Conservation (phyloP, 73 alveolate genomes). For the Stentor coeruleus region DNA sequence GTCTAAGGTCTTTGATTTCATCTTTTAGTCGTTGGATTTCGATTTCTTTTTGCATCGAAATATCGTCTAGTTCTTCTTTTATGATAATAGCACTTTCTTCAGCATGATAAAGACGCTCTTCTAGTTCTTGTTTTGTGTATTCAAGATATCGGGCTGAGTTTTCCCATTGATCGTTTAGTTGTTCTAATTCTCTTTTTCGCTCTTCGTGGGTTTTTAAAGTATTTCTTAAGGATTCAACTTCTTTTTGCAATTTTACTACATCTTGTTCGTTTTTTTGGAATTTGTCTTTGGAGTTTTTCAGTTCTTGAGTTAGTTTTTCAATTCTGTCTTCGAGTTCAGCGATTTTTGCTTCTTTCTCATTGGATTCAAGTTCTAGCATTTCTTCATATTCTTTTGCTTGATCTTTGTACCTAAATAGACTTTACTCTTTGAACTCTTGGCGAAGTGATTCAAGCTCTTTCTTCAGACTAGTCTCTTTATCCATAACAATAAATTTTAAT, state of each 20-base stretch:
- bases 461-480: no score
- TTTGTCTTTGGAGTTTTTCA: not conserved
- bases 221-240: not conserved
- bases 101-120: not conserved
- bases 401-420: no score
- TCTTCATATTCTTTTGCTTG: no score
- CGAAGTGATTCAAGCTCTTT: no score
- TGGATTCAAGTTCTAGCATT: not conserved
- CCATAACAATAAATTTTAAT: no score
- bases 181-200: slow-evolving; percentile 11
- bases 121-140: slow-evolving; percentile 19
- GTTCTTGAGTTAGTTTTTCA: not conserved
- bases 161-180: slow-evolving; percentile 21
- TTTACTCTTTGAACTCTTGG: no score
- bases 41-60: not conserved
- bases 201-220: not conserved
- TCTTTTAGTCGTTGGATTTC: slow-evolving; percentile 19
- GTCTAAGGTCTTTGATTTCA: not conserved
- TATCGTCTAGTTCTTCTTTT: slow-evolving; percentile 17
- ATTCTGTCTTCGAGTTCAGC: not conserved
- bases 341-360: not conserved
- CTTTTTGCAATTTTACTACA: not conserved
- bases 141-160: not conserved
- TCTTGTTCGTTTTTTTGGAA: not conserved
- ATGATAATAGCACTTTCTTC: not conserved